phyloP scores from a whole-genome alignment of 148 eudicot genomes.

The Camellia granthamiana region DNA sequence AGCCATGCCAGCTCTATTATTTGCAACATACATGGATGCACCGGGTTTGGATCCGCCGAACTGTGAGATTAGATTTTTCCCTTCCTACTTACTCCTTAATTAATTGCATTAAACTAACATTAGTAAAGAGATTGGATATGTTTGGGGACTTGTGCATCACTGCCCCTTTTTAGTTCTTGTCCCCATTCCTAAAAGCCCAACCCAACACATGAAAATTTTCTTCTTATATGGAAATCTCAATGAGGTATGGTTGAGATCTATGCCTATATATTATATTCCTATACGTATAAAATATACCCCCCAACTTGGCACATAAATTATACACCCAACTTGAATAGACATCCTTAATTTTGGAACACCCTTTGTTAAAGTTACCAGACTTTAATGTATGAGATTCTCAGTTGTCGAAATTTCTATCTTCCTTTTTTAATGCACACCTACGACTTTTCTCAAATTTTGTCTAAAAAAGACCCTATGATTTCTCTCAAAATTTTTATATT shows the following conservation, averaged over 20 bases:
- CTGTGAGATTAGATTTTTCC: not conserved
- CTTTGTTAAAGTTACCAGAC: too few relatives aligned
- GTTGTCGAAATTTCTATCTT: not conserved
- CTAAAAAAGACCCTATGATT: too few relatives aligned
- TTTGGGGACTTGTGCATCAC: slow-evolving; percentile 3
- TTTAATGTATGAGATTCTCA: not conserved
- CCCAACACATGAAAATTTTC: not conserved
- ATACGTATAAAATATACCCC: not conserved
- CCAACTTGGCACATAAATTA: too few relatives aligned
- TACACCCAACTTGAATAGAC: not conserved
- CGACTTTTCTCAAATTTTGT: not conserved
- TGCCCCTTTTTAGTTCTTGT: not conserved
- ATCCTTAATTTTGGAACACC: not conserved
- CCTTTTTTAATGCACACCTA: not conserved
- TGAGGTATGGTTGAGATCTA: not conserved
- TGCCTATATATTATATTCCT: not conserved
- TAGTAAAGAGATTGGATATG: not conserved
- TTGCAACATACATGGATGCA: not conserved
- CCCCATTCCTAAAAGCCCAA: not conserved
- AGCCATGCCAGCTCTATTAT: not conserved
- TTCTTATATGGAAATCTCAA: not conserved
- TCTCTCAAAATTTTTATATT: too few relatives aligned
- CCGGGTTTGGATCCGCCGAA: not conserved
- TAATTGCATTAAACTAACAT: not conserved
- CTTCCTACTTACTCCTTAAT: not conserved